Evolutionary conservation across 2,329 filamentous ascomycete genomes (phyloP).

Genomic region (Trichoderma sp.): DNA sequence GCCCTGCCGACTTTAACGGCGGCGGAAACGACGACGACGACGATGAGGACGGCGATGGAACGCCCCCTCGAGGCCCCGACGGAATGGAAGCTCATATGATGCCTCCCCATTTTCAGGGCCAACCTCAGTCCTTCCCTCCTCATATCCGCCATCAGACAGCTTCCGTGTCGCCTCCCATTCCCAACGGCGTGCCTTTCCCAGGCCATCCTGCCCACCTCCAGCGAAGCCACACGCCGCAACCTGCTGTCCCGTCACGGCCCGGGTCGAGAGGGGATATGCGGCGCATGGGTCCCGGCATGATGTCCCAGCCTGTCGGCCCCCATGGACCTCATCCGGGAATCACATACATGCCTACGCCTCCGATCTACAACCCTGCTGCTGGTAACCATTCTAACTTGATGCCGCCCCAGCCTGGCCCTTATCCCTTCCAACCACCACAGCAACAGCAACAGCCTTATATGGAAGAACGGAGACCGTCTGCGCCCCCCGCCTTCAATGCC

Average conservation of each 20-base stretch:
- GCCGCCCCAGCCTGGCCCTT: conserved; percentile 48
- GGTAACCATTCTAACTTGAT: conserved; percentile 44
- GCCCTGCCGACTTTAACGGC: conserved; percentile 87
- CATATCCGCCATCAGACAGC: conserved; percentile 82
- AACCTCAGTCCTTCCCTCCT: conserved; percentile 68
- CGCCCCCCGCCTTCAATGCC: conserved; percentile 67
- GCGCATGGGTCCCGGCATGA: conserved; percentile 74
- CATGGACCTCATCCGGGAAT: conserved; percentile 66
- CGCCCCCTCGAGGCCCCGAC: conserved; percentile 69
- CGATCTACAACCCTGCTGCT: conserved; percentile 72
- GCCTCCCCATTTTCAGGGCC: conserved; percentile 70
- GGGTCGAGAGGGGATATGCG: conserved; percentile 80
- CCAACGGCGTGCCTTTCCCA: conserved; percentile 72
- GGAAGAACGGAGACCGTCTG: conserved; percentile 75
- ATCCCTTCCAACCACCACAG: conserved; percentile 40
- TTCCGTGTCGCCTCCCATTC: conserved; percentile 85
- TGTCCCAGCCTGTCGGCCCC: conserved; percentile 65
- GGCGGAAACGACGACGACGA: conserved; percentile 85
- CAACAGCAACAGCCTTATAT: conserved; percentile 68
- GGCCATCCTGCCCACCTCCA: conserved; percentile 50
- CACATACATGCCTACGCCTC: conserved; percentile 82
- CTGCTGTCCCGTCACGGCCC: conserved; percentile 65
- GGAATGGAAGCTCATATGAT: conserved; percentile 60
- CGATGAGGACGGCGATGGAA: conserved; percentile 69
- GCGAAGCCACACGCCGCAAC: conserved; percentile 83